These are phyloP conservation scores for Escovopsis sp. DNA, from an alignment of 2,329 filamentous ascomycete genomes.

Conservation along the genomic window DNA sequence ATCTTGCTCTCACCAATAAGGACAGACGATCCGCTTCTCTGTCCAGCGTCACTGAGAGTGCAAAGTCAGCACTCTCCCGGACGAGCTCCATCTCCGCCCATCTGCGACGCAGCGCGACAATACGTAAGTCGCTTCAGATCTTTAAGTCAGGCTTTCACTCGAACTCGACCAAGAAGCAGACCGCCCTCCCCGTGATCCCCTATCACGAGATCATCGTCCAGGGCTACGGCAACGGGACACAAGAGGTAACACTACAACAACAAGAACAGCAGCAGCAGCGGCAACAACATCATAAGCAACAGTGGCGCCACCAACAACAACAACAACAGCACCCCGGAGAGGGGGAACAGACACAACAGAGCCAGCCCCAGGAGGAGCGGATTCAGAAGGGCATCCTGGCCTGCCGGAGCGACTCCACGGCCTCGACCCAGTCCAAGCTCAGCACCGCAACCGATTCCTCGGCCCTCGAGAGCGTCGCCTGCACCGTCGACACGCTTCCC, in stretches of 20 bases:
- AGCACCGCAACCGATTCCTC: slow-evolving; percentile 9
- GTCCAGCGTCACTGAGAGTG: slow-evolving; percentile 9
- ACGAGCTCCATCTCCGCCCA: slow-evolving; percentile 17
- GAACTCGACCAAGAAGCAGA: slow-evolving; percentile 7
- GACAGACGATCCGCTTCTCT: slow-evolving; percentile 5
- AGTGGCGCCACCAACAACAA: no score
- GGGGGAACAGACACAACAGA: not conserved
- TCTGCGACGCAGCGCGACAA: slow-evolving; percentile 19
- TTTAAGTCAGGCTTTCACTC: slow-evolving; percentile 12
- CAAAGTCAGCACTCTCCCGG: slow-evolving; percentile 9
- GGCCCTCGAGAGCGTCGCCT: slow-evolving; percentile 14
- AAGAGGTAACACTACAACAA: slow-evolving; percentile 22
- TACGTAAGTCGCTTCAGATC: slow-evolving; percentile 20
- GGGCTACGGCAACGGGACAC: slow-evolving; percentile 40
- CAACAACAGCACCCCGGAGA: slow-evolving; percentile 7
- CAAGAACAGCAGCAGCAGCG: no score
- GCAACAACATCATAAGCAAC: no score
- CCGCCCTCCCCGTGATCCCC: slow-evolving; percentile 7
- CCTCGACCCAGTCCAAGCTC: slow-evolving; percentile 10
- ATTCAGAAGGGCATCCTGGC: slow-evolving; percentile 8
- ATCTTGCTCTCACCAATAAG: slow-evolving; percentile 30
- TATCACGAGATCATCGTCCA: slow-evolving; percentile 39
- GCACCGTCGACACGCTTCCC: slow-evolving; percentile 12
- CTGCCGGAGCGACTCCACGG: slow-evolving; percentile 14
- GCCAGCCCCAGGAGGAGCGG: slow-evolving; percentile 5